Evolutionary conservation across 495 filamentous ascomycete genomes (phyloP), one percentile per base, ranked within the genome.

Genomic region (Aspergillus wentii): DNA sequence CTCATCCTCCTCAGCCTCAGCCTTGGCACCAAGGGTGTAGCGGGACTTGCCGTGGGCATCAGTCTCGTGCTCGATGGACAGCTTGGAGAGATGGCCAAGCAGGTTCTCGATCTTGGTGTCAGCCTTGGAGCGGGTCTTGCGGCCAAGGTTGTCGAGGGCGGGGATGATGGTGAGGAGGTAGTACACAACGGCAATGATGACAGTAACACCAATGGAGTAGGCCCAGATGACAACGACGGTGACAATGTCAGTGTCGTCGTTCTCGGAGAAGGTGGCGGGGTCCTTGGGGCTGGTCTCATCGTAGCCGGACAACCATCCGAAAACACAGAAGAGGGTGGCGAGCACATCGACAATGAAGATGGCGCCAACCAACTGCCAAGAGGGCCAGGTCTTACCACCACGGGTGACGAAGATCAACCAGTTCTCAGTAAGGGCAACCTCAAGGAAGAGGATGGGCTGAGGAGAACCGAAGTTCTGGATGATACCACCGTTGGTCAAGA

Each of bases 61-160:
- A 31, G 46, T 66, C 66, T 85, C 82, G 60, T 84, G 82, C 62
- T 83, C 78, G 39, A 88, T 62, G 36, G 84, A 80, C 33, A 88
- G 72, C 71, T 87, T 86, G 71, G 76, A 78, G 30, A 89, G 68
- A 59, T 83, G 80, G 28, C 71, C 74, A 54, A 89, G 72, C 64
- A 86, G 80, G 68, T 89, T 87, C 80, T 89, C 85, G 64, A 88
- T 82, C 57, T 80, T 69, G 55, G 82, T 84, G 60, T 89, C 83
- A 48, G 76, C 75, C 48, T 70, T 71, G 58, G 71, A 80, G 57
- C 85, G 78, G 71, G 79, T 82, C 77, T 83, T 82, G 60, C 85
- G 81, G 56, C 85, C 85, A 43, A 89, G 80, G 65, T 86, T 82
- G 69, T 85, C 76, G 37, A 88, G 74, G 63, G 64, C 76, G 33